Conservation (phyloP, 352 stramenopile genomes). For the Globisporangium lucens region DNA sequence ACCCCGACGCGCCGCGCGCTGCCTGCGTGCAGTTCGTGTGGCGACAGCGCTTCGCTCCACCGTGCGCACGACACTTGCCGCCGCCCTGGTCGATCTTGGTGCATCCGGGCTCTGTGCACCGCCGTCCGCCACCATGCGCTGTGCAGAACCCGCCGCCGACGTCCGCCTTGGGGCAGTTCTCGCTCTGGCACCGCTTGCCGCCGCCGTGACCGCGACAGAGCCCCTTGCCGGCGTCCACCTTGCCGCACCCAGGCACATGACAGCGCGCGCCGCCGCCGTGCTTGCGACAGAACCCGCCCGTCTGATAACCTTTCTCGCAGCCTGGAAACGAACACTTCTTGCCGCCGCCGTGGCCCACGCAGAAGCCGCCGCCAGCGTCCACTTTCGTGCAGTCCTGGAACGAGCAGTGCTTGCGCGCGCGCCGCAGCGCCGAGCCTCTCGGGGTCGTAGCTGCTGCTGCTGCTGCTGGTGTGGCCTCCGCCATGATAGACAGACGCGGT, state of each 20-base stretch:
- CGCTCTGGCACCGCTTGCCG: slow-evolving; percentile 61
- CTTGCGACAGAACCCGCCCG: slow-evolving; percentile 67
- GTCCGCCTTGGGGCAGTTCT: slow-evolving; percentile 63
- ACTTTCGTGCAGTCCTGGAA: slow-evolving; percentile 57
- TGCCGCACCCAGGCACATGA: slow-evolving; percentile 64
- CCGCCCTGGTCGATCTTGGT: slow-evolving; percentile 82
- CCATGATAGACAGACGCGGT: background rate
- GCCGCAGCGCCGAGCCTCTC: slow-evolving; percentile 21
- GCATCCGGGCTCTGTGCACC: slow-evolving; percentile 65
- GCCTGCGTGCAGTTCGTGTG: slow-evolving; percentile 52
- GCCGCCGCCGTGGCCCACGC: slow-evolving; percentile 79
- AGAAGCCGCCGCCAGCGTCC: slow-evolving; percentile 76
- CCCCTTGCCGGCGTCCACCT: slow-evolving; percentile 74
- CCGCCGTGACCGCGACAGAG: slow-evolving; percentile 74
- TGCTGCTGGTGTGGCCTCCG: background rate
- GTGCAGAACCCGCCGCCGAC: slow-evolving; percentile 84
- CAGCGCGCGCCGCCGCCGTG: slow-evolving; percentile 78
- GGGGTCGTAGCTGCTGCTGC: background rate
- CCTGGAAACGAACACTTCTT: slow-evolving; percentile 75
- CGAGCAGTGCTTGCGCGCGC: slow-evolving; percentile 56
- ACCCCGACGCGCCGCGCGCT: slow-evolving; percentile 47
- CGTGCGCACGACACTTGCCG: slow-evolving; percentile 74
- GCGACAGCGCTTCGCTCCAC: slow-evolving; percentile 61
- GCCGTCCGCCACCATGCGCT: slow-evolving; percentile 67
- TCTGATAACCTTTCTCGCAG: slow-evolving; percentile 78